These are phyloP conservation scores for Senna tora DNA, from an alignment of 306 rosid genomes.

Conservation along the genomic window DNA sequence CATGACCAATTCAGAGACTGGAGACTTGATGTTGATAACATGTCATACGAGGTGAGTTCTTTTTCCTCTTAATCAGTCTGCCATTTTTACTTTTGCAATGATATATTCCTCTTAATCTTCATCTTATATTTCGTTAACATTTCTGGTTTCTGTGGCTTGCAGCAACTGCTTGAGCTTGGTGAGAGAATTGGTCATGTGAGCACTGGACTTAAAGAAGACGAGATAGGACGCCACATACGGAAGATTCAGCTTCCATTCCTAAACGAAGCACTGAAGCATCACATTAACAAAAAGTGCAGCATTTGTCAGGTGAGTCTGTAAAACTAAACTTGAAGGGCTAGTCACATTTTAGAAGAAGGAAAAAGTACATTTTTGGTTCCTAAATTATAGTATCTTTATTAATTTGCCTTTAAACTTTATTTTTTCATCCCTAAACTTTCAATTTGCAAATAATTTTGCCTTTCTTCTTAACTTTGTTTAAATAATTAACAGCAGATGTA, in stretches of 20 bases:
- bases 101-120: not conserved
- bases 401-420: too few relatives aligned
- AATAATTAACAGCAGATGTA: too few relatives aligned
- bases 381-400: too few relatives aligned
- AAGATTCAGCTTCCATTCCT: conserved; percentile 53
- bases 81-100: not conserved
- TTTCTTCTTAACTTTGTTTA: too few relatives aligned
- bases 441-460: too few relatives aligned
- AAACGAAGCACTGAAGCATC: conserved; percentile 56
- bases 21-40: conserved; percentile 94
- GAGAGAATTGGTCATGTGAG: conserved; percentile 90
- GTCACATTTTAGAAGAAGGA: too few relatives aligned
- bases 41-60: conserved; percentile 82
- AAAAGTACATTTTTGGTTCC: too few relatives aligned
- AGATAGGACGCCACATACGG: conserved; percentile 59
- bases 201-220: conserved; percentile 89
- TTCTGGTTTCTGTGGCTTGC: conserved; percentile 28
- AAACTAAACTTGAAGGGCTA: not conserved
- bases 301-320: conserved; percentile 79
- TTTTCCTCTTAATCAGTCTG: not conserved
- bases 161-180: conserved; percentile 90
- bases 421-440: too few relatives aligned
- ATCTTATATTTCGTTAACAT: conserved; percentile 19
- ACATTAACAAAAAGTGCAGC: conserved; percentile 74
- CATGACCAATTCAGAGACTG: conserved; percentile 77